Percentiles rank a stretch among this genome's conserved stretches.
phyloP scores from a whole-genome alignment of 2,329 filamentous ascomycete genomes.

The Leptographium wingfieldii region DNA sequence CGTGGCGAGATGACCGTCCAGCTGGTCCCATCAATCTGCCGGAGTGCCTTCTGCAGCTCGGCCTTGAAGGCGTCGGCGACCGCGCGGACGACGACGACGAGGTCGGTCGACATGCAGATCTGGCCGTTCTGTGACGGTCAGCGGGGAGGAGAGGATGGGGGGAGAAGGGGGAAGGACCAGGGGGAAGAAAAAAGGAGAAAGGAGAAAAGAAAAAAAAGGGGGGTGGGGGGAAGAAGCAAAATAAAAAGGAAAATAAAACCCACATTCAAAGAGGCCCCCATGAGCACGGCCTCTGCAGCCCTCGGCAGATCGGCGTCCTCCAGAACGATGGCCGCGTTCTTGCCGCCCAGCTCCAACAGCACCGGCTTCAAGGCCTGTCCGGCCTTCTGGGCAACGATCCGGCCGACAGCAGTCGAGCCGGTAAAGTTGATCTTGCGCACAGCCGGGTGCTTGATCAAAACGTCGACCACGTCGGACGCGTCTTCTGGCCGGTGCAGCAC shows the following conservation, averaged over 20 bases:
- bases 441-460: constrained; percentile 52
- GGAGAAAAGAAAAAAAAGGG: no score
- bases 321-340: constrained; percentile 65
- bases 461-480: constrained; percentile 52
- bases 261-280: constrained; percentile 47
- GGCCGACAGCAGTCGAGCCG: constrained; percentile 60
- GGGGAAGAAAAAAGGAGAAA: fast-evolving
- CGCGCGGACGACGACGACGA: constrained; percentile 46
- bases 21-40: constrained; percentile 17
- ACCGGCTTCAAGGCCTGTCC: constrained; percentile 68
- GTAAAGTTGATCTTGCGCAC: constrained; percentile 82
- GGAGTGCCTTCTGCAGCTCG: constrained; percentile 19
- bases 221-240: not conserved
- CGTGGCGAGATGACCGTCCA: constrained; percentile 31
- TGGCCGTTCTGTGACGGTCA: constrained; percentile 40
- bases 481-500: constrained; percentile 53
- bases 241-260: not conserved
- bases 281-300: constrained; percentile 53
- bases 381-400: constrained; percentile 55
- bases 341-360: constrained; percentile 72
- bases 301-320: constrained; percentile 66
- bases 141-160: no score
- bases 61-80: constrained; percentile 32
- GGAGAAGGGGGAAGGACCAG: not conserved
- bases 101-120: constrained; percentile 78